Base-by-base conservation (phyloP, 306 rosid genomes). In the Inga oerstediana region DNA sequence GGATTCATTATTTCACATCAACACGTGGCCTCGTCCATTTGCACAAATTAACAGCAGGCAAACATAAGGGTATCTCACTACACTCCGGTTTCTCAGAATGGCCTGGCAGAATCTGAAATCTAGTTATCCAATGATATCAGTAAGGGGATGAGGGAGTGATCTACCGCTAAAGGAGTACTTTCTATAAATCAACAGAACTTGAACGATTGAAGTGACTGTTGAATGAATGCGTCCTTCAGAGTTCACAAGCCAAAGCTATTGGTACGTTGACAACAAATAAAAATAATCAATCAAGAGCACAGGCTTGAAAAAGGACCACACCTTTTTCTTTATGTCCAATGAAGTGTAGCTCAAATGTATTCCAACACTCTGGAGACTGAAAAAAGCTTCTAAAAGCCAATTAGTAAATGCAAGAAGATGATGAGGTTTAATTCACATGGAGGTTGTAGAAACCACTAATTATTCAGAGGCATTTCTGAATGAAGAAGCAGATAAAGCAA, bases 391-490 rank as follows among this genome's bases (percentile, higher is more conserved):
- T 27, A 30, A 65, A 52, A 74, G 84, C 75, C 46, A 54, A 11
- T 68, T 72, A 77, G 76, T 72, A 75, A 20, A 78, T 54, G 80
- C 88, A 51, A 34, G 81, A 10, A 12, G 20, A 64, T 64, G 30
- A 64, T 2, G 39, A 64, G 4, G 32, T 64, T 37, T 41, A 64
- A 30, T 45, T 81, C 73, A 72, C 87, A 86, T 72, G 81, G 43
- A 79, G 82, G 72, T 76, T 71, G 73, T 80, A 54, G 46, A 84
- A 79, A 54, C 86, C 93, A 16, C 86, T 80, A 78, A 83, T 73
- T 24, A 20, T 22, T 27, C 43, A 8, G 45, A 61, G 62, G 41
- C 64, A 78, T 64, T 75, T 48, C 58, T 79, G 73, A 73, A 15
- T 15, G 59, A 34, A 15, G 14, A 48, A 73, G 77, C 43, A 58